A percentile compares a stretch with the other conserved stretches of the same genome.
phyloP scores from a whole-genome alignment of 2,329 filamentous ascomycete species.

The Paradendryphiella salina region DNA sequence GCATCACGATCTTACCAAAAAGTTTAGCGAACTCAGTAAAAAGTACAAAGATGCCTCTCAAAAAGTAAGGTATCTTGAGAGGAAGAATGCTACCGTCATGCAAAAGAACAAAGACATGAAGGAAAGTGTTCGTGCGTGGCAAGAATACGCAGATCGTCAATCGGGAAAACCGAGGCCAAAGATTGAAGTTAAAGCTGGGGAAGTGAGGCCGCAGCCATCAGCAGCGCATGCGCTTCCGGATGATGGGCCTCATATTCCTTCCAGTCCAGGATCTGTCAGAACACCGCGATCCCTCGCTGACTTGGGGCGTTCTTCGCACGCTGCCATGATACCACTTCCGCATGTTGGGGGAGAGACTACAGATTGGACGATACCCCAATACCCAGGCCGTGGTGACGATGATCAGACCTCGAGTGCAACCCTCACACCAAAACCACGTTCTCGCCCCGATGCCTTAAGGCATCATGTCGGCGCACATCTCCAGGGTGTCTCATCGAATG shows the following conservation, averaged over 20 bases:
- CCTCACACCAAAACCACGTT: constrained; percentile 11
- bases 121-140: constrained; percentile 45
- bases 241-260: constrained; percentile 19
- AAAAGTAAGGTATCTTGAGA: constrained; percentile 39
- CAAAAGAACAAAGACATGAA: constrained; percentile 48
- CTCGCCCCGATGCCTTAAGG: neutral
- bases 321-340: constrained; percentile 12
- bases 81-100: constrained; percentile 41
- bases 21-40: constrained; percentile 41
- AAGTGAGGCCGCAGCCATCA: constrained; percentile 8
- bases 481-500: neutral
- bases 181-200: constrained; percentile 13
- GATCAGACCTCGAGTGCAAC: constrained; percentile 1
- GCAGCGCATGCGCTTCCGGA: constrained; percentile 14
- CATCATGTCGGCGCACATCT: neutral
- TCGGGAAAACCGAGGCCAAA: constrained; percentile 30
- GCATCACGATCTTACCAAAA: constrained; percentile 33
- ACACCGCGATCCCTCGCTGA: constrained; percentile 21
- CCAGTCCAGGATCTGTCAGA: constrained; percentile 27
- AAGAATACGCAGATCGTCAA: constrained; percentile 42
- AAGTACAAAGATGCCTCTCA: constrained; percentile 34
- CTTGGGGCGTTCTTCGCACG: constrained; percentile 25
- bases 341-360: neutral
- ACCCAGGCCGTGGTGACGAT: neutral
- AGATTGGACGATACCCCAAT: neutral